These are phyloP conservation scores for Smittium mucronatum DNA, from an alignment of 371 early-diverging fungal species.

Conservation along the genomic window DNA sequence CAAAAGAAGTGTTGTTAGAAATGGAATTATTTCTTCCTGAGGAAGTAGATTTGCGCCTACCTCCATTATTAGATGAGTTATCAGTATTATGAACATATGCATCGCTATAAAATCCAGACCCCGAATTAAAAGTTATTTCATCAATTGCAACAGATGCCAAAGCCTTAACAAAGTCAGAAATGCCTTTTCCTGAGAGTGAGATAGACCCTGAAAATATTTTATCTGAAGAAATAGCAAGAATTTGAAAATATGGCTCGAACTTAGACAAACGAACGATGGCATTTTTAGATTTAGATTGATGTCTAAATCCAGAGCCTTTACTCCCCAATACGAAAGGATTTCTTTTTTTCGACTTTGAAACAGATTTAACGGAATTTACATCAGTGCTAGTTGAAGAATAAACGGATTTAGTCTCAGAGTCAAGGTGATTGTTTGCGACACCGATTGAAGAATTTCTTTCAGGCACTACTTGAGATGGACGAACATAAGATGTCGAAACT, in stretches of 20 bases:
- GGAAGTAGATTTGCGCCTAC: not conserved
- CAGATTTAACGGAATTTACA: not conserved
- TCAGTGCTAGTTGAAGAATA: not conserved
- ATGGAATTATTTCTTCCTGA: not conserved
- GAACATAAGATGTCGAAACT: not conserved
- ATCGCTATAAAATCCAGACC: not conserved
- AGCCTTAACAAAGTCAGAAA: conserved; percentile 79
- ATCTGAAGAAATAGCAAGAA: conserved; percentile 64
- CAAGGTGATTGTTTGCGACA: not conserved
- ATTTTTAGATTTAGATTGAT: conserved; percentile 6
- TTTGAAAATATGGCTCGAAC: conserved; percentile 39
- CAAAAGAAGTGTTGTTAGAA: not conserved
- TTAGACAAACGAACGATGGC: conserved; percentile 15
- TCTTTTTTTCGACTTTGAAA: not conserved
- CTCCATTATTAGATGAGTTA: conserved; percentile 13
- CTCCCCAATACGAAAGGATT: not conserved
- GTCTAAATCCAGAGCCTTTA: not conserved
- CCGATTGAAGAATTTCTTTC: not conserved
- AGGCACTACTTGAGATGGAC: not conserved
- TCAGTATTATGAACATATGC: conserved; percentile 25
- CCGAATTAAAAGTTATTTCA: conserved; percentile 50
- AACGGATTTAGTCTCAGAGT: not conserved
- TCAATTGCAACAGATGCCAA: conserved; percentile 79
- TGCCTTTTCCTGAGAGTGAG: conserved; percentile 36
- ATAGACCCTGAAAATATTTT: conserved; percentile 58